Evolutionary conservation across 163 green algal genomes (phyloP).

Genomic region (Trebouxia gelatinosa): DNA sequence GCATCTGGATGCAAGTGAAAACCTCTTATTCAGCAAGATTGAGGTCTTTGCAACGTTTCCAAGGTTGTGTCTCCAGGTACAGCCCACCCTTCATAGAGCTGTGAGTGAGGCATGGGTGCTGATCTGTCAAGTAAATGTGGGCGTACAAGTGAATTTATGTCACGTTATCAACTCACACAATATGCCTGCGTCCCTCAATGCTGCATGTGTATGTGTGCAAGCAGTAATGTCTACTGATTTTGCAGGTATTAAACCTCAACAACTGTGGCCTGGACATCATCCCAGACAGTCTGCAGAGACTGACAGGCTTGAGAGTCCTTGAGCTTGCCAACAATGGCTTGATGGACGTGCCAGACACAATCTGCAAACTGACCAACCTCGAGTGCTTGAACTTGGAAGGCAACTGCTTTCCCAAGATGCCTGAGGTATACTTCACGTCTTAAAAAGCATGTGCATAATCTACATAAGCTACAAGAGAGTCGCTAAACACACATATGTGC

Average conservation of each 20-base stretch:
- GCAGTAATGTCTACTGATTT: not conserved
- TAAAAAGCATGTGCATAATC: too few species aligned
- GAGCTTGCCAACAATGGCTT: not conserved
- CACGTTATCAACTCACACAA: too few species aligned
- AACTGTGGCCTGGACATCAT: constrained; percentile 8
- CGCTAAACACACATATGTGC: too few species aligned
- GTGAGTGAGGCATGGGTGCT: too few species aligned
- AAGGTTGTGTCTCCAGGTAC: too few species aligned
- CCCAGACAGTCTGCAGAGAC: not conserved
- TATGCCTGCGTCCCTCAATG: not conserved
- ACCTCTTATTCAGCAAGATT: too few species aligned
- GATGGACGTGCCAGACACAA: not conserved
- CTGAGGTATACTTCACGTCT: too few species aligned
- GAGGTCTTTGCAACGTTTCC: too few species aligned
- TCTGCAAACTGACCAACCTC: not conserved
- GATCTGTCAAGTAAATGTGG: too few species aligned
- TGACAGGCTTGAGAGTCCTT: not conserved
- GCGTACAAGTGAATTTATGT: too few species aligned
- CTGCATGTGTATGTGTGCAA: not conserved
- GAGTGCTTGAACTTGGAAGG: constrained; percentile 7
- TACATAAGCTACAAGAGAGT: too few species aligned
- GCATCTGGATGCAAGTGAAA: constrained; percentile 10
- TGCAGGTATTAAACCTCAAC: constrained; percentile 7
- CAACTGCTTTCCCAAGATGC: constrained; percentile 26
- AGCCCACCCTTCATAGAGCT: too few species aligned